phyloP scores from a whole-genome alignment of 441 rosid genomes.

The Macaranga tanarius region DNA sequence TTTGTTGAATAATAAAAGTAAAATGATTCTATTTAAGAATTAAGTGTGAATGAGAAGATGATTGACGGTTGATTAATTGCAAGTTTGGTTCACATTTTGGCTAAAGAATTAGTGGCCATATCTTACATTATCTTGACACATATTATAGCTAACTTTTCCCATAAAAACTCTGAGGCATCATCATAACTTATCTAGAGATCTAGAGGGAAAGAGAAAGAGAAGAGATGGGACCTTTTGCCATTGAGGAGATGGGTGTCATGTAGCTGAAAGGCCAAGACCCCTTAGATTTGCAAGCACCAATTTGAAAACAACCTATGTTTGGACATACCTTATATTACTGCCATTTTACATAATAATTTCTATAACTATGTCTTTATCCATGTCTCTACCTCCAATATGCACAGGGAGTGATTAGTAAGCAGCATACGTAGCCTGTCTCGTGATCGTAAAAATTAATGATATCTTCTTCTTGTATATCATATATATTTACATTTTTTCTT shows the following conservation, averaged over 20 bases:
- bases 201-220: constrained; percentile 11
- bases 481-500: background rate
- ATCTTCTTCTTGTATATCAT: background rate
- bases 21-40: too few species aligned
- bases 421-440: constrained; percentile 62
- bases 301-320: constrained; percentile 53
- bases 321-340: constrained; percentile 44
- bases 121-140: constrained; percentile 3
- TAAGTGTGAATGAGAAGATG: background rate
- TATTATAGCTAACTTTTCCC: constrained; percentile 15
- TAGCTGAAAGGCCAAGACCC: constrained; percentile 26
- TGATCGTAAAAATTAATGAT: constrained; percentile 37
- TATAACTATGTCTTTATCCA: constrained; percentile 32
- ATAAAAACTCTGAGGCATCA: constrained; percentile 19
- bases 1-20: too few species aligned
- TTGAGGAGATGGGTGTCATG: constrained; percentile 22
- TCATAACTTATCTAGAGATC: constrained; percentile 25
- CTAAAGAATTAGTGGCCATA: constrained; percentile 5
- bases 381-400: constrained; percentile 34
- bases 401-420: constrained; percentile 50
- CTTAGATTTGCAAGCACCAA: constrained; percentile 32
- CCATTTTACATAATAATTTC: constrained; percentile 27
- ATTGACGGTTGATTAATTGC: background rate
- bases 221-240: constrained; percentile 37
- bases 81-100: background rate